These are phyloP conservation scores for Fusarium xylarioides DNA, from an alignment of 2,329 filamentous ascomycete species.

Conservation along the genomic window DNA sequence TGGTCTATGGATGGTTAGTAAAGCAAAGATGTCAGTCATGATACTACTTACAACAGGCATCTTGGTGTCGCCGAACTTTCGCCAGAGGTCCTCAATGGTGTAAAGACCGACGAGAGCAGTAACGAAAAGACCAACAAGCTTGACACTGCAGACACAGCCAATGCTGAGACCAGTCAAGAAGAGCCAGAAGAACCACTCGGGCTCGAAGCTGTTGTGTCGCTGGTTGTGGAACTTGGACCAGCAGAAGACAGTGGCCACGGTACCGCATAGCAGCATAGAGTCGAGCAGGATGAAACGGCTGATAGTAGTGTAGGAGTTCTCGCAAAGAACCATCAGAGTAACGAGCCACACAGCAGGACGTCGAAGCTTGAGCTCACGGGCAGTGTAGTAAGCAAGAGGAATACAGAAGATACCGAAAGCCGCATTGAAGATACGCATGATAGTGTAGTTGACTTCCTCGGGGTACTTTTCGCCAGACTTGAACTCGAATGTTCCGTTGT, in stretches of 20 bases:
- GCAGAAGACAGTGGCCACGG: conserved; percentile 96
- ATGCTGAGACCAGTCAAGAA: conserved; percentile 94
- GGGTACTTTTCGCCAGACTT: conserved; percentile 98
- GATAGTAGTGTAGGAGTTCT: conserved; percentile 99
- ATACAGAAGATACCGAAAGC: conserved; percentile 93
- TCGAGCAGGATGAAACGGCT: conserved; percentile 98
- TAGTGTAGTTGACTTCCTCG: conserved; percentile 92
- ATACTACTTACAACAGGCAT: conserved; percentile 78
- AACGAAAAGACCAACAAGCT: conserved; percentile 96
- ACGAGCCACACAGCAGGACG: conserved; percentile 93
- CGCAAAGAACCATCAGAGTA: conserved; percentile 95
- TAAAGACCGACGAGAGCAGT: conserved; percentile 95
- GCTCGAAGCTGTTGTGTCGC: conserved; percentile 84
- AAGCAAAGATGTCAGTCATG: neutral
- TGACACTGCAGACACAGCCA: conserved; percentile 97
- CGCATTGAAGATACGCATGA: conserved; percentile 98
- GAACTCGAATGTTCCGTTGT: conserved; percentile 99
- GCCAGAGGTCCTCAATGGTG: conserved; percentile 96
- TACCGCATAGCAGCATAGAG: conserved; percentile 98
- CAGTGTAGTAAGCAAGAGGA: conserved; percentile 94
- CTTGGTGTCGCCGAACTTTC: conserved; percentile 93
- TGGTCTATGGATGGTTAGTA: conserved; percentile 51
- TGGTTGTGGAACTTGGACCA: conserved; percentile 97
- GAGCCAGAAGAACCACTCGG: conserved; percentile 95
- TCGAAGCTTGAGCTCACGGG: conserved; percentile 86